Percentiles rank a stretch among this genome's conserved stretches.
phyloP scores from a whole-genome alignment of 2,329 filamentous ascomycete species.

The Xylariales sp. region DNA sequence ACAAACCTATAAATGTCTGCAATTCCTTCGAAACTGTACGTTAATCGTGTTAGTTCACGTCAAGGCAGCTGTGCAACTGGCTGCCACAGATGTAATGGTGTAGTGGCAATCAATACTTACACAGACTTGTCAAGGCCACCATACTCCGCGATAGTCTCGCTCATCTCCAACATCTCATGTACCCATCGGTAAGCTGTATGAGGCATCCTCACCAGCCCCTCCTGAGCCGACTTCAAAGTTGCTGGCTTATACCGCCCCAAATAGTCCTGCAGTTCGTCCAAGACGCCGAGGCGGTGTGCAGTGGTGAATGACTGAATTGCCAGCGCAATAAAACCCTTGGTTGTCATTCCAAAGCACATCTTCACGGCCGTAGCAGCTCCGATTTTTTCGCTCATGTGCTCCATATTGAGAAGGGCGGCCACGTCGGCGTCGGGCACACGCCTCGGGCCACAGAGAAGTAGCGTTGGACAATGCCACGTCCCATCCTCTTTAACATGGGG shows the following conservation, averaged over 20 bases:
- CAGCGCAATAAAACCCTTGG: slow-evolving; percentile 2
- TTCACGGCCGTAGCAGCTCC: slow-evolving; percentile 1
- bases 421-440: background rate
- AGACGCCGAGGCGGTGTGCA: background rate
- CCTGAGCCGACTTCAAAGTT: slow-evolving; percentile 2
- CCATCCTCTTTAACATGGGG: background rate
- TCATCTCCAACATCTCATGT: slow-evolving; percentile 2
- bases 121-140: slow-evolving; percentile 2
- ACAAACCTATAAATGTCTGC: slow-evolving; percentile 1
- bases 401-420: background rate
- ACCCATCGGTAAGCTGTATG: slow-evolving; percentile 3
- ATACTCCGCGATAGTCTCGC: slow-evolving; percentile 1
- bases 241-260: slow-evolving; percentile 3
- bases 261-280: background rate
- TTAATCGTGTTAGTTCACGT: background rate
- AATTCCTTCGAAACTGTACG: background rate
- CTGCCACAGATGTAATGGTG: no score
- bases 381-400: slow-evolving; percentile 3
- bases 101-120: background rate
- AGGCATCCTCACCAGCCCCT: slow-evolving; percentile 2
- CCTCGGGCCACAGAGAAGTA: slow-evolving; percentile 1
- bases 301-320: slow-evolving; percentile 1
- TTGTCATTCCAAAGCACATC: slow-evolving; percentile 4
- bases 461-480: slow-evolving; percentile 1
- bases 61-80: no score